Base-by-base conservation (phyloP, 805 yeast genomes). In the Wickerhamomyces bisporus region DNA sequence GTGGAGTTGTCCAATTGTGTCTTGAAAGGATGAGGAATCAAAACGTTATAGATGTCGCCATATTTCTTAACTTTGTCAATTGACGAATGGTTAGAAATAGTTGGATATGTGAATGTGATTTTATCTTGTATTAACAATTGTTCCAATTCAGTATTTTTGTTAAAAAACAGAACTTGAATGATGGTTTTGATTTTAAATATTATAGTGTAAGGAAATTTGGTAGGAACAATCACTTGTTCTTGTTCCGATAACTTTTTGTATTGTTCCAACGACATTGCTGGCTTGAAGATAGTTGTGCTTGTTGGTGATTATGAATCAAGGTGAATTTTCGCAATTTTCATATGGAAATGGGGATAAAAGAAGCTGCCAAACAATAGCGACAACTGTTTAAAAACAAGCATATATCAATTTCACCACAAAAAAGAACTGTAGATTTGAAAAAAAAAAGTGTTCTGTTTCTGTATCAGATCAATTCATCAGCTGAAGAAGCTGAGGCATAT, bases 161-260 rank as follows among this genome's bases (percentile, higher is more conserved):
- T 32, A 17, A 34, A 32, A 19, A 36, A 13, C 17, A 34, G 6
- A 14, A 33, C 25, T 30, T 35, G 15, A 1, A 12, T 6, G 18
- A 44, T 25, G 4, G 40, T 32, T 23, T 27, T 33, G 5, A 40
- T 2, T 3, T 32, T 38, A 24, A 30, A 36, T 1, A 21, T 1
- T 0, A 39, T 2, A 7, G 34, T 32, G 18, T 35, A 30, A 8
- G 10, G 26, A 20, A 26, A 21, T 2, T 30, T 24, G 2, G 17
- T 26, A 6, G 41, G 38, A 12, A 28, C 1, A 1, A 18, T 19
- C 19, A 38, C 11, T 19, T 46, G 48, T 30, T 51, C 55, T 28
- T 48, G 50, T 10, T 26, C 21, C 1, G 55, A 42, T 0, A 52
- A 43, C 17, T 37, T 36, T 15, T 34, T 35, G 36, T 52, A 52